phyloP scores from a whole-genome alignment of 2,329 filamentous ascomycete genomes.

The Curvularia sp. region DNA sequence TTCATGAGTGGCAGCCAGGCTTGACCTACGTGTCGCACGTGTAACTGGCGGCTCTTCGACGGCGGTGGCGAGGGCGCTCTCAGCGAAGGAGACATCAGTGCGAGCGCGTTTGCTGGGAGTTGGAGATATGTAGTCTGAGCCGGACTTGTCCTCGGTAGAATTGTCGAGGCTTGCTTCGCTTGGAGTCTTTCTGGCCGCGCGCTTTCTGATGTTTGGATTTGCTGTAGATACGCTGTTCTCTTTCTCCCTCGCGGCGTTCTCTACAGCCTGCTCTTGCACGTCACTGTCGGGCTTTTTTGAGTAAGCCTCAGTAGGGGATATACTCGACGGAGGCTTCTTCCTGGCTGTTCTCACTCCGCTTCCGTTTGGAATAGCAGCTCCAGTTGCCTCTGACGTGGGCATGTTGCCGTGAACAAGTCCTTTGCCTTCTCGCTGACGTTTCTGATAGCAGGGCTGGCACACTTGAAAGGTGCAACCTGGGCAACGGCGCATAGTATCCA shows the following conservation, averaged over 20 bases:
- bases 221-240: not conserved
- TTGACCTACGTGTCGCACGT: constrained; percentile 6
- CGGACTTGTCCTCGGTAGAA: constrained; percentile 21
- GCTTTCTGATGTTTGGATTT: constrained; percentile 13
- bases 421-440: constrained; percentile 14
- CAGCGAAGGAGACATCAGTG: constrained; percentile 16
- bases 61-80: constrained; percentile 13
- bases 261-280: not conserved
- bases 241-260: not conserved
- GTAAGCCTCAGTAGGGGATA: not conserved
- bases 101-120: constrained; percentile 19
- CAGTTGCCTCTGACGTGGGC: constrained; percentile 2
- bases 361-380: not conserved
- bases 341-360: constrained; percentile 4
- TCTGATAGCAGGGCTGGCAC: constrained; percentile 38
- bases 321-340: constrained; percentile 8
- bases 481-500: constrained; percentile 41
- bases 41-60: constrained; percentile 3
- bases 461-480: constrained; percentile 46
- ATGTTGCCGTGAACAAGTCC: constrained; percentile 37
- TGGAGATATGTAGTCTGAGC: constrained; percentile 13
- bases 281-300: constrained; percentile 4
- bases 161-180: constrained; percentile 3
- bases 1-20: not conserved
- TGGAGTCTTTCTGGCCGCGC: constrained; percentile 5